Evolutionary conservation across 257 asterid species (phyloP).

Genomic region (Coffea eugenioides): DNA sequence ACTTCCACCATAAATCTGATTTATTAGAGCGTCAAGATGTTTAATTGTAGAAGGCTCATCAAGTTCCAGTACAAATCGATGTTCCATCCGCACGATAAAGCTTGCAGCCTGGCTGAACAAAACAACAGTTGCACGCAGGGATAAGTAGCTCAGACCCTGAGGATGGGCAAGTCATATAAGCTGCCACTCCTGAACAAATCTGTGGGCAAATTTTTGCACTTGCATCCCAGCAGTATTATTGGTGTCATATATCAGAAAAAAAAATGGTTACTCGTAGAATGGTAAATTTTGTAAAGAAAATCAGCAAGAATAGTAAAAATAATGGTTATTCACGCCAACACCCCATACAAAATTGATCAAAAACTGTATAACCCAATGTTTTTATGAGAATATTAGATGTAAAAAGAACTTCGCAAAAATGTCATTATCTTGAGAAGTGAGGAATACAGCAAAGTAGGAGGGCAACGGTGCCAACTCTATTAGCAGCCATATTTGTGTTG

Average conservation of each 20-base stretch:
- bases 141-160: background rate
- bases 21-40: too few species aligned
- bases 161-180: constrained; percentile 19
- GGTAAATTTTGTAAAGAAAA: too few species aligned
- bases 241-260: background rate
- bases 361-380: too few species aligned
- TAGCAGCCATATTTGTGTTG: background rate
- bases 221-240: background rate
- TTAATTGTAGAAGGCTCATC: background rate
- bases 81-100: constrained; percentile 12
- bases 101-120: constrained; percentile 6
- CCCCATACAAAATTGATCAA: too few species aligned
- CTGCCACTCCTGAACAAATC: background rate
- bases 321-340: too few species aligned
- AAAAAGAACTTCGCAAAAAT: too few species aligned
- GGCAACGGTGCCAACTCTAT: background rate
- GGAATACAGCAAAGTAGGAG: constrained; percentile 1
- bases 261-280: too few species aligned
- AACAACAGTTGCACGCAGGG: constrained; percentile 10
- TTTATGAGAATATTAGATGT: too few species aligned
- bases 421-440: background rate
- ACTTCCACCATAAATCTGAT: too few species aligned
- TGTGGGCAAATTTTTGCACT: constrained; percentile 14
- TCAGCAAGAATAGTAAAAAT: too few species aligned
- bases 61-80: background rate